These are phyloP conservation scores for Phytopythium kandeliae DNA, from an alignment of 352 stramenopile genomes.

Conservation along the genomic window DNA sequence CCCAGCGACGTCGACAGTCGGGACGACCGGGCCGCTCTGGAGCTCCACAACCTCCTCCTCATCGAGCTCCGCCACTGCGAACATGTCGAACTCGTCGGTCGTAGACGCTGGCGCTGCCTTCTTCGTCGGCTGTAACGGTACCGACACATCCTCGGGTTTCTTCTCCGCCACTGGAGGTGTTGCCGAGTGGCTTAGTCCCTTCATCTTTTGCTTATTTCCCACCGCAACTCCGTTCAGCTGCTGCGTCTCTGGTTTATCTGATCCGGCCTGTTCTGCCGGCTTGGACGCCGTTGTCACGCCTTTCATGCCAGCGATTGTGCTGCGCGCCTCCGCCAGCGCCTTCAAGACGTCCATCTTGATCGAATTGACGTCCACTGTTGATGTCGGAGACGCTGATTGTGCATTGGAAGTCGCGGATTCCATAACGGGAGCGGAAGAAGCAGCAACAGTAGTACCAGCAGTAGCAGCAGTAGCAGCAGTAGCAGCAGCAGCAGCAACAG, in stretches of 20 bases:
- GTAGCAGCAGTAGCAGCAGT: background rate
- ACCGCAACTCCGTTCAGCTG: background rate
- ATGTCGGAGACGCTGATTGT: background rate
- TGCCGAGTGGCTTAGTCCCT: background rate
- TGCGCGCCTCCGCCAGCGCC: slow-evolving; percentile 65
- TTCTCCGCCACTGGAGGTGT: background rate
- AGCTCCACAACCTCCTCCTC: slow-evolving; percentile 21
- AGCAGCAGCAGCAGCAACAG: too few species aligned
- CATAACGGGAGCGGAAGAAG: background rate
- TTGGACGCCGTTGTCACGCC: slow-evolving; percentile 1
- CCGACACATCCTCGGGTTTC: background rate
- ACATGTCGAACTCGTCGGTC: slow-evolving; percentile 86
- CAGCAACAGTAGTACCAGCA: background rate
- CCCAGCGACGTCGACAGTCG: slow-evolving; percentile 26
- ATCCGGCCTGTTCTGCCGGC: slow-evolving; percentile 1
- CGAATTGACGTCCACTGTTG: slow-evolving; percentile 50
- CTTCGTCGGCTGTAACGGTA: slow-evolving; percentile 10
- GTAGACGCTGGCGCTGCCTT: slow-evolving; percentile 9
- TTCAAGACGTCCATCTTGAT: slow-evolving; percentile 84
- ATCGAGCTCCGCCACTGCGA: slow-evolving; percentile 63
- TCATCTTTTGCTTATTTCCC: slow-evolving; percentile 2
- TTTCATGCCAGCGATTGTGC: slow-evolving; percentile 71
- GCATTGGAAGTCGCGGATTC: background rate
- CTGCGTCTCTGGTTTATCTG: slow-evolving; percentile 5
- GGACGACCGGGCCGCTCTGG: slow-evolving; percentile 22